A percentile compares a stretch with the other conserved stretches of the same genome.
Conservation (phyloP, 73 alveolate genomes). For the Paramecium sexaurelia region DNA sequence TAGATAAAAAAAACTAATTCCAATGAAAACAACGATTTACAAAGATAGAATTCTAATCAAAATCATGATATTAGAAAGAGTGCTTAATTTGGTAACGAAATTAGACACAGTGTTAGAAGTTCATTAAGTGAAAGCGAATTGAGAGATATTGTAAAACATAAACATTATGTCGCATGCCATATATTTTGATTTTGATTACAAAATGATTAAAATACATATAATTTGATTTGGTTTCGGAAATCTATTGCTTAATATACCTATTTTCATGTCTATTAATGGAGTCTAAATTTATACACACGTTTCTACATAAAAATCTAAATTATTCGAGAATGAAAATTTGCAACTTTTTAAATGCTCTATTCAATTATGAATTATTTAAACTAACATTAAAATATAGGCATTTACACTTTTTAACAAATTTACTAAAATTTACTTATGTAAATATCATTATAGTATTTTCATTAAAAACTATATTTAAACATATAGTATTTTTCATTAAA, state of each 20-base stretch:
- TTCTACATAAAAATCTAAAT: neutral
- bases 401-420: neutral
- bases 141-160: neutral
- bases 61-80: neutral
- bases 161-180: neutral
- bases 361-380: too few relatives aligned
- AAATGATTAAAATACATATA: neutral
- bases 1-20: neutral
- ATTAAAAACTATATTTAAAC: too few relatives aligned
- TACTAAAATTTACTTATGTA: neutral
- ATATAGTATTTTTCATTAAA: neutral
- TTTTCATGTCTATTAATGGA: neutral
- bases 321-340: neutral
- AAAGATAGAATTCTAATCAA: neutral
- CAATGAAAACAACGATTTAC: neutral
- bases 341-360: neutral
- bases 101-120: slow-evolving; percentile 9
- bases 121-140: slow-evolving; percentile 33
- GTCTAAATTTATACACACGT: neutral
- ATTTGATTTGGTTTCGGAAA: neutral
- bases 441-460: too few relatives aligned
- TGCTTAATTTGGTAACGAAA: slow-evolving; percentile 6
- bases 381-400: too few relatives aligned
- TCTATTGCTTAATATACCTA: neutral
- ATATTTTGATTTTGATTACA: neutral